These are phyloP conservation scores for Schoenoplectus triqueter DNA, from an alignment of 202 grass and related monocot species.

Conservation along the genomic window DNA sequence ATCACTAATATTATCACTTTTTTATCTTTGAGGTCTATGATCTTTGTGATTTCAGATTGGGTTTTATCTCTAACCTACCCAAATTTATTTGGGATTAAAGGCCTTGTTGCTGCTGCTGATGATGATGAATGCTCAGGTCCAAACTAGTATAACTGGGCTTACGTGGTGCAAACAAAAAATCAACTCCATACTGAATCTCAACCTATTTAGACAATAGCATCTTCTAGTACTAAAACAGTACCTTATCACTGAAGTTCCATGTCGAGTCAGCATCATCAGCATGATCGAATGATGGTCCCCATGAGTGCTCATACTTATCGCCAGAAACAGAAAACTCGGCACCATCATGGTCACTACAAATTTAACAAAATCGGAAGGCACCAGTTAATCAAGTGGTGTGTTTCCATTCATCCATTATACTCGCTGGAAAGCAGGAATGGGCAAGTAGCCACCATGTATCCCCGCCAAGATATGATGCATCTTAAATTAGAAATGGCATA, in stretches of 20 bases:
- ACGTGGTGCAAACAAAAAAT: constrained; percentile 1
- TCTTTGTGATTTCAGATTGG: too few relatives aligned
- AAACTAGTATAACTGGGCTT: too few relatives aligned
- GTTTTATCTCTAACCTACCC: too few relatives aligned
- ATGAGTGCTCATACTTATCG: constrained; percentile 67
- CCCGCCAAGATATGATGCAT: neutral
- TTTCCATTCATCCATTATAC: neutral
- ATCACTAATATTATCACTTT: too few relatives aligned
- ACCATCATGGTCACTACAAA: constrained; percentile 64
- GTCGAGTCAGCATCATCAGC: constrained; percentile 77
- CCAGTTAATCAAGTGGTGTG: constrained; percentile 1
- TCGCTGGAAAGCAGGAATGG: neutral
- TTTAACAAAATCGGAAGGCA: constrained; percentile 26
- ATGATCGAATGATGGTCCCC: constrained; percentile 86
- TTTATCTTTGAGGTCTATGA: too few relatives aligned
- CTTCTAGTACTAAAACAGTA: constrained; percentile 30
- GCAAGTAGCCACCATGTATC: neutral
- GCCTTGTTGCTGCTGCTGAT: too few relatives aligned
- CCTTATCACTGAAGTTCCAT: constrained; percentile 88
- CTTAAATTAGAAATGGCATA: constrained; percentile 2
- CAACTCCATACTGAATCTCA: neutral
- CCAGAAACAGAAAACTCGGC: constrained; percentile 61
- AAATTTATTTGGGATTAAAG: too few relatives aligned
- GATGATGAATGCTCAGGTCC: too few relatives aligned
- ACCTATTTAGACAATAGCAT: constrained; percentile 5